Evolutionary conservation across 805 yeast species (phyloP), one percentile per base, ranked within the genome.

Genomic region (Ogataea degrootiae): DNA sequence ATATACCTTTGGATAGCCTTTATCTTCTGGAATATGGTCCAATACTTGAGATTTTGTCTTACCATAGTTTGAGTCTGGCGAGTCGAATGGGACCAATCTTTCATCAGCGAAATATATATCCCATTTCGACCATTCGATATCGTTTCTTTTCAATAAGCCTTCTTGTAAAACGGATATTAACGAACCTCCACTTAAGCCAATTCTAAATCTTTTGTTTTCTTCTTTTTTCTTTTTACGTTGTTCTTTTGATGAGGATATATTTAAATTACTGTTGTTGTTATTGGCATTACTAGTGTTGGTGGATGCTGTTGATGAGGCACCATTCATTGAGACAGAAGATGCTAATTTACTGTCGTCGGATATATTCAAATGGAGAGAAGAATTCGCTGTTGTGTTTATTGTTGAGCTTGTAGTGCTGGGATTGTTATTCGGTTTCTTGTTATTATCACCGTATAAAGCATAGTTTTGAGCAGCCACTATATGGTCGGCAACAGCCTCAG

Each of bases 21-120:
- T 64, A 37, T 69, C 76, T 41, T 71, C 70, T 19, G 80, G 76
- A 33, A 89, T 76, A 46, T 69, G 69, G 69, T 89, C 96, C 53
- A 92, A 83, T 39, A 94, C 76, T 52, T 85, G 83, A 44, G 92
- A 71, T 63, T 89, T 88, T 43, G 94, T 89, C 50, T 79, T 80
- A n/a, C 97, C 97, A 59, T 84, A 92, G 65, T 92, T 92, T 46
- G 95, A 85, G 59, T 89, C 92, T 8, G 79, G 79, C 26, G 87
- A 80, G 43, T 79, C 85, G 55, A 89, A 87, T 39, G 96, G 94
- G 37, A 92, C 98, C 53, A 92, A 74, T 66, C 98, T 80, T 71
- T 92, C 98, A 68, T 92, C 98, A 6, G 97, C 97, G 70, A 92
- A 91, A 67, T 89, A 92, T 43, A 92, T 80, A 66, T 92, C 97